Conservation (phyloP, 495 filamentous ascomycete genomes). For the Penicillium manginii region DNA sequence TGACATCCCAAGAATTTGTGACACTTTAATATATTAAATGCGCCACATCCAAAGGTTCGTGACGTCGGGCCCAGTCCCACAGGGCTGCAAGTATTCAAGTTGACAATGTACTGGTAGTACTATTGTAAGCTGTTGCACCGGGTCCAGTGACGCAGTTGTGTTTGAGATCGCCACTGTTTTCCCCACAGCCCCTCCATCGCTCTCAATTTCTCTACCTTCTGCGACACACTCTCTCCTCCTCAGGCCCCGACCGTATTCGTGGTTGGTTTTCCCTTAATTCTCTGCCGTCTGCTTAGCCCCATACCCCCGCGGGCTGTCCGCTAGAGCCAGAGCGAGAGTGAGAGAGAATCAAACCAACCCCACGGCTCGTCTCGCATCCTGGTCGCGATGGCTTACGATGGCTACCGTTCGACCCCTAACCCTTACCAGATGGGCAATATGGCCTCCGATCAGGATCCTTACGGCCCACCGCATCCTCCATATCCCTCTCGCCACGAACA, state of each 20-base stretch:
- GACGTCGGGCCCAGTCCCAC: conserved; percentile 11
- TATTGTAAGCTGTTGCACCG: conserved; percentile 5
- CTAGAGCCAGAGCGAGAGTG: neutral
- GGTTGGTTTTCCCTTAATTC: neutral
- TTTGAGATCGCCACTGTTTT: conserved; percentile 25
- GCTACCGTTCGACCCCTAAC: conserved; percentile 30
- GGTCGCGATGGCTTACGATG: conserved; percentile 47
- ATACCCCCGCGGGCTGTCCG: neutral
- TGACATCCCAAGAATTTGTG: conserved; percentile 13
- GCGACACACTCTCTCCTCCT: neutral
- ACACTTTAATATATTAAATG: conserved; percentile 25
- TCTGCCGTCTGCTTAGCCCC: neutral
- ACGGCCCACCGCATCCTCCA: conserved; percentile 30
- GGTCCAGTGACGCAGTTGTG: conserved; percentile 19
- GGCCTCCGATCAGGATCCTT: conserved; percentile 27
- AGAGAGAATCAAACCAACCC: neutral
- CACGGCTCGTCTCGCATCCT: neutral
- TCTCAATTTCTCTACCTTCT: conserved; percentile 24
- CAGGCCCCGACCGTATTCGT: neutral
- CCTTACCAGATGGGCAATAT: conserved; percentile 34
- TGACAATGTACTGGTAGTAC: neutral
- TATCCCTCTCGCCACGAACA: conserved; percentile 41
- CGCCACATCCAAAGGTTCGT: conserved; percentile 18
- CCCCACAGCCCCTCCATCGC: conserved; percentile 18
- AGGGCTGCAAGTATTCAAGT: no score